These are phyloP conservation scores for Penicillium canescens DNA, from an alignment of 495 filamentous ascomycete species.

Conservation along the genomic window DNA sequence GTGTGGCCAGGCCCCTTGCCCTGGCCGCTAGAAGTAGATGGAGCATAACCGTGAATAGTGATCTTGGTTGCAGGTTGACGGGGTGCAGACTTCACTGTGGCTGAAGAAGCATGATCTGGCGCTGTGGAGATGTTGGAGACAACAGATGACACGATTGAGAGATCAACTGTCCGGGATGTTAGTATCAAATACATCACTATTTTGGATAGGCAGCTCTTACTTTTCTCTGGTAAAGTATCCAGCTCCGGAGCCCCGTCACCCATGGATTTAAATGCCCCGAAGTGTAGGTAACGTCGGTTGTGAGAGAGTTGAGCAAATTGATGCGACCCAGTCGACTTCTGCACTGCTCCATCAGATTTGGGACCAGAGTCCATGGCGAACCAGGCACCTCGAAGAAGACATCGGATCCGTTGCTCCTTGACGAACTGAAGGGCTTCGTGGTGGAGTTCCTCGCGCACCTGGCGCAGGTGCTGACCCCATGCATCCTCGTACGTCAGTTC, in stretches of 20 bases:
- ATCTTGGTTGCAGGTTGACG: constrained; percentile 77
- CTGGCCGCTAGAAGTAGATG: constrained; percentile 26
- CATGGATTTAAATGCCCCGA: constrained; percentile 77
- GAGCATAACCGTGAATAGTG: constrained; percentile 77
- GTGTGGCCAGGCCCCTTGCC: constrained; percentile 31
- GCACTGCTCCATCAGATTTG: constrained; percentile 41
- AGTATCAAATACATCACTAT: constrained; percentile 10
- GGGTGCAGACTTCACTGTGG: constrained; percentile 53
- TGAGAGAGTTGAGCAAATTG: constrained; percentile 87
- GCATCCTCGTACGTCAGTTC: constrained; percentile 90
- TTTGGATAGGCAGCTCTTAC: constrained; percentile 34
- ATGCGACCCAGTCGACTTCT: constrained; percentile 52
- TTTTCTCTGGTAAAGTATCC: constrained; percentile 74
- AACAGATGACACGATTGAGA: constrained; percentile 86
- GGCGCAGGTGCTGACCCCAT: constrained; percentile 87
- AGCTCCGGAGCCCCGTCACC: constrained; percentile 66
- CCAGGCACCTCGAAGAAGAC: constrained; percentile 86
- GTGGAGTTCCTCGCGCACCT: constrained; percentile 90
- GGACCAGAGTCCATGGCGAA: constrained; percentile 62
- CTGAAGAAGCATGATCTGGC: constrained; percentile 50
- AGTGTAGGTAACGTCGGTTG: constrained; percentile 89
- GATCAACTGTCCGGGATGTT: constrained; percentile 59
- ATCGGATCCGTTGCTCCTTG: constrained; percentile 95
- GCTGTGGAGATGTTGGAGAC: constrained; percentile 82
- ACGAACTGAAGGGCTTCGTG: constrained; percentile 93